Percentiles rank a stretch among this genome's conserved stretches.
These are phyloP conservation scores for Spergularia bocconei DNA, from an alignment of 148 eudicot species.

Conservation along the genomic window DNA sequence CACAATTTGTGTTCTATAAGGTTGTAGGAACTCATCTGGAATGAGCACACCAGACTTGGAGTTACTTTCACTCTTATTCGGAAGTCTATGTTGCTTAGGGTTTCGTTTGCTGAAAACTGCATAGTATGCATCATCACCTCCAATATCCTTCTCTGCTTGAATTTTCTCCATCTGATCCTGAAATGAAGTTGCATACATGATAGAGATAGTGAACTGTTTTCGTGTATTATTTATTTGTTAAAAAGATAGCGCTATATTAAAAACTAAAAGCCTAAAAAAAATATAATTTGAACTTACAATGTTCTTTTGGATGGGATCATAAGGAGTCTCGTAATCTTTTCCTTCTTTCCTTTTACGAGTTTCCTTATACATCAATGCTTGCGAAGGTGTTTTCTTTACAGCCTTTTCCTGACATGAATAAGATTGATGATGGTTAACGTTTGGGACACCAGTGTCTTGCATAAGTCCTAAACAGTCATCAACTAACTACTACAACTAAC, in stretches of 20 bases:
- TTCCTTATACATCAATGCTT: neutral
- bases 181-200: neutral
- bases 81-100: neutral
- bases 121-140: constrained; percentile 1
- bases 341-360: neutral
- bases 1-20: neutral
- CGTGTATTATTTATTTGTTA: too few species aligned
- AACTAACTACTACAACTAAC: too few species aligned
- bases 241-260: too few species aligned
- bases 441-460: too few species aligned
- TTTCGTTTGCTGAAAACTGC: neutral
- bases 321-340: neutral
- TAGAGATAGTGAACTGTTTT: too few species aligned
- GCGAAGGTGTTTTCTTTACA: neutral
- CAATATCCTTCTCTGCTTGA: neutral
- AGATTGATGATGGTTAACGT: too few species aligned
- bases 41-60: neutral
- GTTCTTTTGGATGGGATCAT: neutral
- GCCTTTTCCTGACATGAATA: neutral
- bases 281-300: neutral
- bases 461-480: too few species aligned
- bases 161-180: neutral
- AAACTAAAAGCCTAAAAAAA: neutral
- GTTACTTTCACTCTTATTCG: too few species aligned
- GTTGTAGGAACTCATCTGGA: neutral